These are phyloP conservation scores for Podospora fimiseda DNA, from an alignment of 495 filamentous ascomycete genomes.

Conservation along the genomic window DNA sequence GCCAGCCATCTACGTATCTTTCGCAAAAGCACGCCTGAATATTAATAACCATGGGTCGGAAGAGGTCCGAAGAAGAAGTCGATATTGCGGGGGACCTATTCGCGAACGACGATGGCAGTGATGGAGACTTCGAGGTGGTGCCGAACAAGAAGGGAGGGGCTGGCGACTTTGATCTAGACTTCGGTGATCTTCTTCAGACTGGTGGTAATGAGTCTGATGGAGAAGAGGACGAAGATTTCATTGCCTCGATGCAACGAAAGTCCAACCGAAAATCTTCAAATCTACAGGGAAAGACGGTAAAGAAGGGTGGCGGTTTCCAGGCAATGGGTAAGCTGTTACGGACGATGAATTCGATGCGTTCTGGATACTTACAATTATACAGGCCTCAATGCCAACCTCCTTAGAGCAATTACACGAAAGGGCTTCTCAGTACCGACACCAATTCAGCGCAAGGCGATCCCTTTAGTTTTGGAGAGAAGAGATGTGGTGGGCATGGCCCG, in stretches of 20 bases:
- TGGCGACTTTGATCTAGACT: conserved; percentile 30
- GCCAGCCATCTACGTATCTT: too few species aligned
- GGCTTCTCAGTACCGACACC: conserved; percentile 94
- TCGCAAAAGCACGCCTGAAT: too few species aligned
- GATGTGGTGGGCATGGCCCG: conserved; percentile 98
- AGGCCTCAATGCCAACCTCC: conserved; percentile 68
- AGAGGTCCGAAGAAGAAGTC: conserved; percentile 81
- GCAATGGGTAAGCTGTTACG: conserved; percentile 61
- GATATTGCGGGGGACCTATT: conserved; percentile 84
- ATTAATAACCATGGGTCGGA: conserved; percentile 30
- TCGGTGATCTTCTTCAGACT: conserved; percentile 37
- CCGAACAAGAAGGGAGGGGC: conserved; percentile 10
- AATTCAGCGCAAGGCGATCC: conserved; percentile 95
- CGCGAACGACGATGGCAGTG: conserved; percentile 40
- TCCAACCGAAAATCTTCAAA: conserved; percentile 78
- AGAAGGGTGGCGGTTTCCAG: conserved; percentile 95
- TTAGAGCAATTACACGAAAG: conserved; percentile 86
- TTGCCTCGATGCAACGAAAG: conserved; percentile 74
- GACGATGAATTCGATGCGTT: background rate
- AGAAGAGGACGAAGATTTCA: conserved; percentile 61
- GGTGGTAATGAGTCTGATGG: conserved; percentile 20
- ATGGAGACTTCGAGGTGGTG: conserved; percentile 22
- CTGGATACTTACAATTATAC: conserved; percentile 10
- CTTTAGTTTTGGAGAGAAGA: conserved; percentile 75
- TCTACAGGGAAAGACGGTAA: conserved; percentile 75